Percentiles rank a stretch among this genome's conserved stretches.
Evolutionary conservation across 805 yeast genomes (phyloP).

Genomic region (Metschnikowia kofuensis): DNA sequence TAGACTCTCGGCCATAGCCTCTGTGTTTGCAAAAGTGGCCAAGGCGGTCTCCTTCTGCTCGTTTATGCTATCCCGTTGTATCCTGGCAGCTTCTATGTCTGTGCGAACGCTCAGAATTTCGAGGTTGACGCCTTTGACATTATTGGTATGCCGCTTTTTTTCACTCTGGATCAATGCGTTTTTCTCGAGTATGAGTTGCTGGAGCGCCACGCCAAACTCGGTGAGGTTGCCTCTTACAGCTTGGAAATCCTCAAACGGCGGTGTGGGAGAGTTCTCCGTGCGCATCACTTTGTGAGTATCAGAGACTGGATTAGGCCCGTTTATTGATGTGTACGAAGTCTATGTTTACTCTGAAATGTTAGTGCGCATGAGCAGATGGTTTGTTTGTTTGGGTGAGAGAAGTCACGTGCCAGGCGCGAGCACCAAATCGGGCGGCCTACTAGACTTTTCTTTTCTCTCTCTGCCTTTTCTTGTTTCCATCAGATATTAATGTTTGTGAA

Average conservation of each 20-base stretch:
- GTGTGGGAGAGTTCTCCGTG: background rate
- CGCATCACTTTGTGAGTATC: too few relatives aligned
- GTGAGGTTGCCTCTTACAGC: slow-evolving; percentile 37
- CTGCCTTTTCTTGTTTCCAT: too few relatives aligned
- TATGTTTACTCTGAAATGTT: too few relatives aligned
- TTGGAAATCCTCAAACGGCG: slow-evolving; percentile 33
- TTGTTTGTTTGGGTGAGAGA: too few relatives aligned
- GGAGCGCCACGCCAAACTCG: slow-evolving; percentile 36
- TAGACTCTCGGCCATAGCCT: slow-evolving; percentile 34
- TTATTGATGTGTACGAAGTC: too few relatives aligned
- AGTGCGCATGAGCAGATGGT: too few relatives aligned
- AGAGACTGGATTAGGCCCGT: too few relatives aligned
- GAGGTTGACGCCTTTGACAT: slow-evolving; percentile 25
- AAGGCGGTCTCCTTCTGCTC: slow-evolving; percentile 24
- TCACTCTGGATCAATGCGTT: slow-evolving; percentile 30
- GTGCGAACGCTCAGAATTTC: too few relatives aligned
- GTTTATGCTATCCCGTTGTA: slow-evolving; percentile 26
- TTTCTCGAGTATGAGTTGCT: slow-evolving; percentile 30
- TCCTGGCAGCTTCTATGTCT: slow-evolving; percentile 23
- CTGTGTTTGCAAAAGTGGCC: slow-evolving; percentile 28
- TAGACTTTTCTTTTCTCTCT: too few relatives aligned
- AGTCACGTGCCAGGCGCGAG: too few relatives aligned
- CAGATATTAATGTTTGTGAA: too few relatives aligned
- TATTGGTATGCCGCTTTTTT: slow-evolving; percentile 31
- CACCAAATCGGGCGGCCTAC: too few relatives aligned